phyloP scores from a whole-genome alignment of 2,329 filamentous ascomycete genomes.

The Diaporthe helianthi region DNA sequence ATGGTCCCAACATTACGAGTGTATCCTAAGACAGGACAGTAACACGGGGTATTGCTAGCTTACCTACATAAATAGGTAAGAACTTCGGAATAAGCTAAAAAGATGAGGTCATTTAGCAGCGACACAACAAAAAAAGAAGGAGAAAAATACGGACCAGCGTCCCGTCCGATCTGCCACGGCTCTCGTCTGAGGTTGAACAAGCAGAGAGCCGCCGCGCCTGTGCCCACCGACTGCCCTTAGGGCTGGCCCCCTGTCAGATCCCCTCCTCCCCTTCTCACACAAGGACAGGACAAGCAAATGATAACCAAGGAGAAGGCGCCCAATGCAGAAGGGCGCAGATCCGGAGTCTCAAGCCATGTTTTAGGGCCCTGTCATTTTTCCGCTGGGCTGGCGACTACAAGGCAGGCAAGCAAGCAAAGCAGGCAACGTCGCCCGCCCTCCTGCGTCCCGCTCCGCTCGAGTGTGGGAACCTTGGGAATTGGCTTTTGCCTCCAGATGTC shows the following conservation, averaged over 20 bases:
- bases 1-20: background rate
- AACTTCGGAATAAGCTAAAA: background rate
- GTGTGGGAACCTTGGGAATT: background rate
- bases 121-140: background rate
- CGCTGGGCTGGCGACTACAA: background rate
- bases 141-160: background rate
- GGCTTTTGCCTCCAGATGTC: background rate
- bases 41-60: too few species aligned
- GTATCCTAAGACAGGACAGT: background rate
- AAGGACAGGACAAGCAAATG: constrained; percentile 17
- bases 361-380: background rate
- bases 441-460: background rate
- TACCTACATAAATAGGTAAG: too few species aligned
- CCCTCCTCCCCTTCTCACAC: background rate
- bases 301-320: constrained; percentile 25
- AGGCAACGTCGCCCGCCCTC: too few species aligned
- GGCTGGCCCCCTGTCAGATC: too few species aligned
- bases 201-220: constrained; percentile 1
- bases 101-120: constrained; percentile 20
- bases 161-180: constrained; percentile 7
- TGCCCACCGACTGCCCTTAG: background rate
- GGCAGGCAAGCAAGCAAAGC: too few species aligned
- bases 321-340: constrained; percentile 13
- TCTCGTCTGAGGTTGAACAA: background rate
- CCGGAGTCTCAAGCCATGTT: constrained; percentile 28